Evolutionary conservation across 257 asterid genomes (phyloP), one percentile per base, ranked within the genome.

Genomic region (Ehretia macrophylla): DNA sequence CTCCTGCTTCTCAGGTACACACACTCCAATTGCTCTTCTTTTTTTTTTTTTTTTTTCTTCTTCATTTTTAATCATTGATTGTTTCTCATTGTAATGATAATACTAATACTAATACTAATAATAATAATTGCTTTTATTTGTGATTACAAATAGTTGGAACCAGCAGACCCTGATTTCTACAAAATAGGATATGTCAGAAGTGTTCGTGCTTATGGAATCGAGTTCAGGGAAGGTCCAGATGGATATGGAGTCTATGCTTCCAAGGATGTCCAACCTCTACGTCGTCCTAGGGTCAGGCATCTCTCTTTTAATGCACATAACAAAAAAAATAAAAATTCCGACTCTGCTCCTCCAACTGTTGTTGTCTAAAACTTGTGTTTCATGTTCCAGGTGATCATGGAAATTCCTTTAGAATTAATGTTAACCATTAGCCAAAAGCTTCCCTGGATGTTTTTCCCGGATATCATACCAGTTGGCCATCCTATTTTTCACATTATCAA

Each of bases 391-490:
- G 80, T 92, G 68, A 86, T 92, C 68, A 92, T 92, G 99, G 99
- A 88, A 79, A 86, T 92, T 67, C 99, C 99, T 13, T 61, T 92
- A 64, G 99, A 92, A 77, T 72, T 92, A 80, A 92, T 92, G 99
- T 75, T 92, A 73, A 86, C 99, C 17, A 85, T 92, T 50, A 92
- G 96, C 72, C 83, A 86, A 70, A 88, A 83, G 83, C 85, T 81
- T 60, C 99, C 99, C 8, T 92, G 99, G 97, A 92, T 92, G 97
- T 92, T 92, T 76, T 92, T 88, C 68, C 99, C 99, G 1, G 97
- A 92, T 76, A 86, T 79, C 68, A 74, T 92, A 71, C 99, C 99
- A 17, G 39, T 88, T 8, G 99, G 97, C 55, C 97, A 92, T 79
- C 99, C 99, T 68, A 84, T 92, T 69, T 92, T 88, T 62, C 95